phyloP scores from a whole-genome alignment of 2,329 filamentous ascomycete species.

The Neonectria punicea region DNA sequence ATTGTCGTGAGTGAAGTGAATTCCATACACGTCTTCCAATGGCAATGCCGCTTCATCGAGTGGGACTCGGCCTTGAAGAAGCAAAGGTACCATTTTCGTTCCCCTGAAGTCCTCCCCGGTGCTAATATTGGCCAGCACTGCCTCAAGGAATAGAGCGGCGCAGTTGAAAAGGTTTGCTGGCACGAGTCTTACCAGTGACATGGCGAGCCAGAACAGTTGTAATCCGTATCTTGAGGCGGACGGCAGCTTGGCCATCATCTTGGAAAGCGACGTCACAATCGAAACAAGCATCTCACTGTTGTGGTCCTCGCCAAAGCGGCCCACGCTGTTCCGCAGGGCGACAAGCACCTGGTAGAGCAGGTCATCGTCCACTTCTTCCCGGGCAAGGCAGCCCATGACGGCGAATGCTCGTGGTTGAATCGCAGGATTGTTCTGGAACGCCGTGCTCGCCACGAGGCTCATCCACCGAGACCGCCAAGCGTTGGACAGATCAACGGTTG shows the following conservation, averaged over 20 bases:
- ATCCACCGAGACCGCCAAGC: slow-evolving; percentile 79
- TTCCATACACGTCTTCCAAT: slow-evolving; percentile 72
- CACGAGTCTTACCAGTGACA: slow-evolving; percentile 72
- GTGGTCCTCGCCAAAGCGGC: slow-evolving; percentile 71
- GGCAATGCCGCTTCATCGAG: slow-evolving; percentile 71
- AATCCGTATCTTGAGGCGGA: slow-evolving; percentile 74
- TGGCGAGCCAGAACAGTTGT: slow-evolving; percentile 76
- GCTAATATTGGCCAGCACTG: slow-evolving; percentile 72
- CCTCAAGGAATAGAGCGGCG: slow-evolving; percentile 71
- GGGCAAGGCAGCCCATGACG: slow-evolving; percentile 76
- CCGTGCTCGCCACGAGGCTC: slow-evolving; percentile 77
- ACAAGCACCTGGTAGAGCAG: slow-evolving; percentile 77
- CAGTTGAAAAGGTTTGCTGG: slow-evolving; percentile 73
- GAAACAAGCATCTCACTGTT: slow-evolving; percentile 76
- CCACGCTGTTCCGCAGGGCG: slow-evolving; percentile 71
- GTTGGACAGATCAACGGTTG: slow-evolving; percentile 72
- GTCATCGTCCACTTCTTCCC: slow-evolving; percentile 79
- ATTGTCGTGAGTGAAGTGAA: slow-evolving; percentile 71
- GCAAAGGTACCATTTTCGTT: slow-evolving; percentile 66
- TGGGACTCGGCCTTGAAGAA: slow-evolving; percentile 69
- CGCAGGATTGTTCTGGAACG: slow-evolving; percentile 78
- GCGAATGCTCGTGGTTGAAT: slow-evolving; percentile 76
- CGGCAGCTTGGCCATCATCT: slow-evolving; percentile 77
- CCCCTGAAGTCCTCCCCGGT: slow-evolving; percentile 69
- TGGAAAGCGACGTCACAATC: slow-evolving; percentile 73